Conservation (phyloP, 140 eudicot species). For the Erigeron philadelphicus region DNA sequence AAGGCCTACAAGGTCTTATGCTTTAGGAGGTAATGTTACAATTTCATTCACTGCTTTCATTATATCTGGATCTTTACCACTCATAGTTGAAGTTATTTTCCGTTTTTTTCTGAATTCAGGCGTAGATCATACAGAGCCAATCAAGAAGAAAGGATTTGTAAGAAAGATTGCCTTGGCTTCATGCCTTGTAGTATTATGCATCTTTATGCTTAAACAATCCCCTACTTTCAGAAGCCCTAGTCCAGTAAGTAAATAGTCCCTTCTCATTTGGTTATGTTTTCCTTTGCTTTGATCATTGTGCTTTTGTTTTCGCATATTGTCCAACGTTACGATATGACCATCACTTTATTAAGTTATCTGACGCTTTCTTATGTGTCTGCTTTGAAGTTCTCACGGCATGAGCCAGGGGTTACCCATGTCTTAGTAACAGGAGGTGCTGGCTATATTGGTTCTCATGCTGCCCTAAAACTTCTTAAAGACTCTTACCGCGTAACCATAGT, state of each 20-base stretch:
- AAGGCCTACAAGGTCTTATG: slow-evolving; percentile 61
- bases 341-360: not conserved
- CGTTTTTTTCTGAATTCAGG: slow-evolving; percentile 38
- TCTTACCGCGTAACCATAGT: slow-evolving; percentile 77
- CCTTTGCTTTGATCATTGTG: not conserved
- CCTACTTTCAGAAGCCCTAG: slow-evolving; percentile 54
- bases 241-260: slow-evolving; percentile 35
- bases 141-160: slow-evolving; percentile 47
- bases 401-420: slow-evolving; percentile 68
- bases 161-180: slow-evolving; percentile 60
- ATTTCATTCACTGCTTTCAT: slow-evolving; percentile 4
- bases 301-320: slow-evolving; percentile 5
- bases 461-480: slow-evolving; percentile 62
- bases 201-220: slow-evolving; percentile 70
- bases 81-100: slow-evolving; percentile 17
- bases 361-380: not conserved
- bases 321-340: not conserved
- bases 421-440: slow-evolving; percentile 95
- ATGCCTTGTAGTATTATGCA: slow-evolving; percentile 53
- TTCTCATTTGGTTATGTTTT: slow-evolving; percentile 1
- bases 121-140: slow-evolving; percentile 76
- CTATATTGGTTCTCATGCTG: slow-evolving; percentile 85
- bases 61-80: not conserved
- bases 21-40: slow-evolving; percentile 56
- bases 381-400: slow-evolving; percentile 57